Evolutionary conservation across 2,329 filamentous ascomycete species (phyloP).

Genomic region (Calonectria montana): DNA sequence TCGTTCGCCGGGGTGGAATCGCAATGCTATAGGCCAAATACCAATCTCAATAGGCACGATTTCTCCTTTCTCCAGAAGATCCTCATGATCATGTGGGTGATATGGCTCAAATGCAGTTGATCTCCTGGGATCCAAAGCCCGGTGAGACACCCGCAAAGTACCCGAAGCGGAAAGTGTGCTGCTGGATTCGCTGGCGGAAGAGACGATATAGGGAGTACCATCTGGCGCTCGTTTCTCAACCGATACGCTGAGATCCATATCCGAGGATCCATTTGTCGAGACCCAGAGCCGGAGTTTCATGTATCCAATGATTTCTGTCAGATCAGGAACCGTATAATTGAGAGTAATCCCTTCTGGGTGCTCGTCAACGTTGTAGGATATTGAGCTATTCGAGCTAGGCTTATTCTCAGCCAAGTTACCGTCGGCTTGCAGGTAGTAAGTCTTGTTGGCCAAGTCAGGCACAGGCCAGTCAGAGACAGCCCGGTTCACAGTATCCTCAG

Average conservation of each 20-base stretch:
- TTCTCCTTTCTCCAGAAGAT: not conserved
- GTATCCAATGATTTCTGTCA: not conserved
- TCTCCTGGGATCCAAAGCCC: not conserved
- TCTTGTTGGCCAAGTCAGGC: not conserved
- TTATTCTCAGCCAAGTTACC: not conserved
- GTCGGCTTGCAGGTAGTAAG: not conserved
- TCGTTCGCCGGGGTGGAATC: not conserved
- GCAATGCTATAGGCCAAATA: not conserved
- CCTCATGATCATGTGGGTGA: not conserved
- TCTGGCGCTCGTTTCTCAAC: not conserved
- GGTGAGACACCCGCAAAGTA: not conserved
- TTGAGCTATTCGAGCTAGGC: not conserved
- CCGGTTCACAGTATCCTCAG: not conserved
- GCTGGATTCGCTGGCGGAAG: not conserved
- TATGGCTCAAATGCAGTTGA: not conserved
- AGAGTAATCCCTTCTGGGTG: not conserved
- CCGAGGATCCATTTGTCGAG: not conserved
- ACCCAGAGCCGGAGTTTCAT: not conserved
- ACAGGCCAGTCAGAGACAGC: not conserved
- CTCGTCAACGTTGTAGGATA: not conserved
- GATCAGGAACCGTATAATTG: not conserved
- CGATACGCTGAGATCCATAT: not conserved
- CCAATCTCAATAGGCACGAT: not conserved
- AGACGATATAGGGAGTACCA: not conserved
- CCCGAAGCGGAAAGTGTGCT: not conserved